A percentile compares a stretch with the other conserved stretches of the same genome.
Evolutionary conservation across 495 filamentous ascomycete genomes (phyloP).

Genomic region (Lepraria neglecta): DNA sequence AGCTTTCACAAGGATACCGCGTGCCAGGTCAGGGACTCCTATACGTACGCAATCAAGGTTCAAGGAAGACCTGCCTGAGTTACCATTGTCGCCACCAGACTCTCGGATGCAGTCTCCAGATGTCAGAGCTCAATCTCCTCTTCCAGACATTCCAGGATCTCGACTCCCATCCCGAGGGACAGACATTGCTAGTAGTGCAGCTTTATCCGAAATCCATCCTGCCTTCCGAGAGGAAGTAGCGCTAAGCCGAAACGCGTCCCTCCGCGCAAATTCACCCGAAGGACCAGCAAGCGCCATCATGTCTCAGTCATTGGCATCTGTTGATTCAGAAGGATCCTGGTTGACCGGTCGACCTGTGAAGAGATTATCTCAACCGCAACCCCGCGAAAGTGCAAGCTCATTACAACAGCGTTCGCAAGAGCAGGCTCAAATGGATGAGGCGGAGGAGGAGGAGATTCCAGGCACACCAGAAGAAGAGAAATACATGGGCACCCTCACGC

Average conservation of each 20-base stretch:
- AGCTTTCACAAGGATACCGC: constrained; percentile 33
- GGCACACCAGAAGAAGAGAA: constrained; percentile 30
- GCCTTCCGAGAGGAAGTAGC: constrained; percentile 30
- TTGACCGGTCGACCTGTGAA: constrained; percentile 65
- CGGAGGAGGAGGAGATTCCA: constrained; percentile 42
- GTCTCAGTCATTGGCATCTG: constrained; percentile 71
- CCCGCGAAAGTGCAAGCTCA: constrained; percentile 43
- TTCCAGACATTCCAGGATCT: constrained; percentile 24
- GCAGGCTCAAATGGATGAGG: constrained; percentile 41
- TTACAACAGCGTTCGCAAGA: constrained; percentile 41
- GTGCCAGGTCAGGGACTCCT: constrained; percentile 48
- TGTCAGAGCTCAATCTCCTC: constrained; percentile 27
- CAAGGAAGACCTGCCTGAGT: constrained; percentile 84
- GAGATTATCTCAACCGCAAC: constrained; percentile 44
- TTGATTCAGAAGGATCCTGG: constrained; percentile 91
- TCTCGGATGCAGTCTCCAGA: constrained; percentile 73
- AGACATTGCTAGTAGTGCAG: constrained; percentile 15
- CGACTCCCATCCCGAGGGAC: constrained; percentile 11
- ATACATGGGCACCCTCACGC: constrained; percentile 23
- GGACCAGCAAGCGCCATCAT: constrained; percentile 35
- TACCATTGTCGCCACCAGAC: constrained; percentile 72
- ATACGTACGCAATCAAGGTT: constrained; percentile 83
- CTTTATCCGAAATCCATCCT: constrained; percentile 28
- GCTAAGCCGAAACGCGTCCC: constrained; percentile 28
- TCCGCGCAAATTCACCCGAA: constrained; percentile 25